Conservation (phyloP, 345 rosid species). For the Zanthoxylum bungeanum region DNA sequence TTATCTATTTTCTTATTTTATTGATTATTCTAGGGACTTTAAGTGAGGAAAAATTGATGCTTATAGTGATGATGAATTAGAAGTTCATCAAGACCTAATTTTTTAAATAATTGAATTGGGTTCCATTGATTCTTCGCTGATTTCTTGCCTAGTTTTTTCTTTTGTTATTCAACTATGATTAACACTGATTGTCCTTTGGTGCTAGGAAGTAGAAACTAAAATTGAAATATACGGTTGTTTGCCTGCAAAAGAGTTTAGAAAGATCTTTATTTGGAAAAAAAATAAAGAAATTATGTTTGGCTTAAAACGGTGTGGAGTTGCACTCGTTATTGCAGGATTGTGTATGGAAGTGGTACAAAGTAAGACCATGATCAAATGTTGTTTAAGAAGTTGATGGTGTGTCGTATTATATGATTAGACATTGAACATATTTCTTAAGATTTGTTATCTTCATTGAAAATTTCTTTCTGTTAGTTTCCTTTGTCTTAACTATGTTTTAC, state of each 20-base stretch:
- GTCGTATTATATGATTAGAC: not conserved
- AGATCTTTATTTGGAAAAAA: not conserved
- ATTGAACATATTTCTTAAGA: not conserved
- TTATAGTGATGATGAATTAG: not conserved
- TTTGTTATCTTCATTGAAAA: not conserved
- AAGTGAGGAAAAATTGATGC: not conserved
- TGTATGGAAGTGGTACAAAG: not conserved
- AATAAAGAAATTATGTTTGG: not conserved
- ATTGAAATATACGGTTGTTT: not conserved
- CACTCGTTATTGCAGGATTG: not conserved
- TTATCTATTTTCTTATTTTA: not conserved
- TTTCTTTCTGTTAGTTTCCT: not conserved
- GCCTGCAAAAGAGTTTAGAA: not conserved
- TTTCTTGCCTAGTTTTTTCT: not conserved
- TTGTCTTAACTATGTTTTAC: conserved; percentile 12
- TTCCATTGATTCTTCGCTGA: too few relatives aligned
- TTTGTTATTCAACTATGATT: not conserved
- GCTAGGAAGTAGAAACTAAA: not conserved
- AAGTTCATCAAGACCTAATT: not conserved
- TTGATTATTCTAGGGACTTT: not conserved
- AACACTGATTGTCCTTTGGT: not conserved
- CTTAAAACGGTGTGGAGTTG: not conserved
- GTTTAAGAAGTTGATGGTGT: not conserved
- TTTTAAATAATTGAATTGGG: too few relatives aligned
- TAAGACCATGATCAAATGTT: not conserved